Evolutionary conservation across 257 asterid genomes (phyloP).

Genomic region (Petunia axillaris): DNA sequence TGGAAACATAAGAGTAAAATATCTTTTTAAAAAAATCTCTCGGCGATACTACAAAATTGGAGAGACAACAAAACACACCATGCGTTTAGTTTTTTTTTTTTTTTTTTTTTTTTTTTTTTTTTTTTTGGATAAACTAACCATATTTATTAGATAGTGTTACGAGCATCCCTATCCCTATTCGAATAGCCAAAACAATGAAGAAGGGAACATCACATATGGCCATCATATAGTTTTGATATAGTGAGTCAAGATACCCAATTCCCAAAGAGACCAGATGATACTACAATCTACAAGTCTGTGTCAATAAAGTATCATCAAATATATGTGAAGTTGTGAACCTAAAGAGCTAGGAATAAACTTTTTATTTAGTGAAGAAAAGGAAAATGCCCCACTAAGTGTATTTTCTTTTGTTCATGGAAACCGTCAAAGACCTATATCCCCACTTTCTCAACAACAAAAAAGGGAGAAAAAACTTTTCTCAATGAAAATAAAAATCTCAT

Average conservation of each 20-base stretch:
- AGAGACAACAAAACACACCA: conserved; percentile 3
- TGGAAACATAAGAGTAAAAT: neutral
- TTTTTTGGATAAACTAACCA: neutral
- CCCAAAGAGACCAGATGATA: too few species aligned
- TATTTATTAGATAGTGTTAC: neutral
- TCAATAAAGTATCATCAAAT: neutral
- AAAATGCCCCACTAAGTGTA: neutral
- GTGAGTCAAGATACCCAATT: conserved; percentile 1
- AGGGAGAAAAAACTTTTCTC: neutral
- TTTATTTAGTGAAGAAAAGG: conserved; percentile 3
- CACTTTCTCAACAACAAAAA: neutral
- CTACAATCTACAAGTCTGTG: too few species aligned
- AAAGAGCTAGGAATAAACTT: neutral
- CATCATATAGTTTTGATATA: conserved; percentile 20
- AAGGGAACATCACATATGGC: neutral
- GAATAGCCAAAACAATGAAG: conserved; percentile 16
- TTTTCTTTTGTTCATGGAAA: neutral
- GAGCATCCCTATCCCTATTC: neutral
- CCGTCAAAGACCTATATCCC: neutral
- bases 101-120: too few species aligned
- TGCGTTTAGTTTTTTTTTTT: neutral
- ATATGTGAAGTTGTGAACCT: neutral
- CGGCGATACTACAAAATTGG: neutral
- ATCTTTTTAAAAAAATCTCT: neutral
- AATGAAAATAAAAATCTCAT: too few species aligned